Base-by-base conservation (phyloP, 169 alveolate genomes). In the Sarcocystis neurona region DNA sequence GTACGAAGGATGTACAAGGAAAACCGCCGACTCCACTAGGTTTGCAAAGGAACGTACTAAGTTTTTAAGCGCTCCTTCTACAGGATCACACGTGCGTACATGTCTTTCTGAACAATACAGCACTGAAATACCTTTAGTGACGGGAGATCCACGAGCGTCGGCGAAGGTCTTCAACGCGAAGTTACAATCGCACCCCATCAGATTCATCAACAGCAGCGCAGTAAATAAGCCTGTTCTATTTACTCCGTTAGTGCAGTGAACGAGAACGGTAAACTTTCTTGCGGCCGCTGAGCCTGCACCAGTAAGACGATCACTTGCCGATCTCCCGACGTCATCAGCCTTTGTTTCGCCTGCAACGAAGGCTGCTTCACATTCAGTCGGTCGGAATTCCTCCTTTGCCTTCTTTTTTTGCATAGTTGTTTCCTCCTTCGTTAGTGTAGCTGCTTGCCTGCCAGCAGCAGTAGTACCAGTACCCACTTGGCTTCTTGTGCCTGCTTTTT, bases 211-310 rank as follows among this genome's bases (percentile, higher is more conserved):
- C 72, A 85, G 74, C 12, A 79, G 77, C 20, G 85, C 44, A 4
- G 72, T 47, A 79, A 85, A 68, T 30, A 68, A 68, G 3, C 90
- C 90, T 34, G 90, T 85, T 47, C 90, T 66, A 79, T 85, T 85
- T 39, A 85, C 46, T 20, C 90, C 90, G 63, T 85, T 84, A 2
- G 90, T 85, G 63, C 90, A 85, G 63, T 85, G 90, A 12, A 79
- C 78, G n/a, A 85, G 79, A 10, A 85, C 78, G 10, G 85, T 58
- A 27, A 85, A 85, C n/a, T 79, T 32, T 77, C 87, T n/a, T n/a
- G n/a, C n/a, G n/a, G n/a, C n/a, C n/a, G n/a, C n/a, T n/a, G n/a
- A n/a, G n/a, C n/a, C n/a, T n/a, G 48, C 37, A 43, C n/a, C 48
- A 37, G 48, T 5, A 37, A 53, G 12, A 53, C 66, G 66, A 23